A percentile compares a stretch with the other conserved stretches of the same genome.
Evolutionary conservation across 1,139 yeast genomes (phyloP).

Genomic region (Geotrichum aggregatum): DNA sequence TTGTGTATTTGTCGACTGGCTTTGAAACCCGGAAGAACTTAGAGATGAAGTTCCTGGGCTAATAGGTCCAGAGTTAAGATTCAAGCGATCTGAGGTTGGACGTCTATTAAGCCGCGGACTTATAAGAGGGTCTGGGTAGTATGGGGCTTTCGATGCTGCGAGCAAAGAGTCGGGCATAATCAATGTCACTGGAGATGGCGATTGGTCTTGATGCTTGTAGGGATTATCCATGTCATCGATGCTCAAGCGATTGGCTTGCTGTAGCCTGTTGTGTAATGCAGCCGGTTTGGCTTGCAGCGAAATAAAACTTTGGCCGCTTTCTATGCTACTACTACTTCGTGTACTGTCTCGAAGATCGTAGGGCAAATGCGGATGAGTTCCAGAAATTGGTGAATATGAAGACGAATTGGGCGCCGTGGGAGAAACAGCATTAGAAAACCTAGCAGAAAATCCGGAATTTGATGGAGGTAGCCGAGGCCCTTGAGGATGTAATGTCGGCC

Average conservation of each 20-base stretch:
- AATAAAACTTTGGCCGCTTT: slow-evolving; percentile 6
- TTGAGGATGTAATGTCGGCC: slow-evolving; percentile 12
- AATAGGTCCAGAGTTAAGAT: background rate
- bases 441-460: slow-evolving; percentile 12
- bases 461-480: slow-evolving; percentile 21
- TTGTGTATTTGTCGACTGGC: slow-evolving; percentile 19
- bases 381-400: background rate
- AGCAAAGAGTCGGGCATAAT: background rate
- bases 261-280: slow-evolving; percentile 1
- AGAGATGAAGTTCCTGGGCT: slow-evolving; percentile 16
- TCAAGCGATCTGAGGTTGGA: background rate
- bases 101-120: slow-evolving; percentile 6
- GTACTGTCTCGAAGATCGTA: slow-evolving; percentile 2
- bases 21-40: slow-evolving; percentile 19
- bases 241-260: background rate
- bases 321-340: slow-evolving; percentile 11
- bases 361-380: background rate
- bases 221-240: slow-evolving; percentile 15
- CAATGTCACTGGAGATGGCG: background rate
- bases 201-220: slow-evolving; percentile 8
- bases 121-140: background rate
- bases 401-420: background rate
- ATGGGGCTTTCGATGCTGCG: background rate
- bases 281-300: background rate
- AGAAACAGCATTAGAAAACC: slow-evolving; percentile 8